These are phyloP conservation scores for Pilasporangium apinafurcum DNA, from an alignment of 352 stramenopile genomes.

Conservation along the genomic window DNA sequence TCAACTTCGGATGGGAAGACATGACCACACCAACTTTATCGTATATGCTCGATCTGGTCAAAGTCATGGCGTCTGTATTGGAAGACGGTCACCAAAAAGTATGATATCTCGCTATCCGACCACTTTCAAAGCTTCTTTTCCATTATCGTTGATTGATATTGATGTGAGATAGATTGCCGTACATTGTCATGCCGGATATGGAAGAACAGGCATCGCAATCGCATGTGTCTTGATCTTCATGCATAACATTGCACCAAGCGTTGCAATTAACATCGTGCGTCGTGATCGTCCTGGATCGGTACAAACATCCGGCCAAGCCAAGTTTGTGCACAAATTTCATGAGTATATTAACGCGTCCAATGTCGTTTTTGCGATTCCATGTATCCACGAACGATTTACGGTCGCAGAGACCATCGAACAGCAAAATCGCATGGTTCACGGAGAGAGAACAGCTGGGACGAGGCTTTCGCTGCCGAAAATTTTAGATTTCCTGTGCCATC, in stretches of 20 bases:
- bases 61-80: conserved; percentile 75
- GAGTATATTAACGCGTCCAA: conserved; percentile 62
- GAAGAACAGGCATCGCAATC: conserved; percentile 81
- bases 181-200: conserved; percentile 88
- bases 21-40: conserved; percentile 85
- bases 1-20: conserved; percentile 90
- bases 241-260: conserved; percentile 62
- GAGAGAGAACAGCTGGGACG: conserved; percentile 13
- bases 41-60: conserved; percentile 87
- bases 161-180: conserved; percentile 57
- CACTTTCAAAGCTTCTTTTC: no score
- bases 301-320: conserved; percentile 64
- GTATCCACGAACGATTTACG: conserved; percentile 69
- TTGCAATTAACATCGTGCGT: conserved; percentile 68
- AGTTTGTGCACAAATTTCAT: conserved; percentile 73
- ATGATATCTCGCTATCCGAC: conserved; percentile 6
- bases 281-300: conserved; percentile 69
- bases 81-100: conserved; percentile 56
- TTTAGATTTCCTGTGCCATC: conserved; percentile 49
- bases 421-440: conserved; percentile 56
- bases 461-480: conserved; percentile 40
- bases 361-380: conserved; percentile 68
- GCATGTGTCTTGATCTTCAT: conserved; percentile 82
- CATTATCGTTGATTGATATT: no score
- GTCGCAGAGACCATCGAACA: conserved; percentile 57